Conservation (phyloP, 805 yeast species). For the Cyberlindnera maclurae region DNA sequence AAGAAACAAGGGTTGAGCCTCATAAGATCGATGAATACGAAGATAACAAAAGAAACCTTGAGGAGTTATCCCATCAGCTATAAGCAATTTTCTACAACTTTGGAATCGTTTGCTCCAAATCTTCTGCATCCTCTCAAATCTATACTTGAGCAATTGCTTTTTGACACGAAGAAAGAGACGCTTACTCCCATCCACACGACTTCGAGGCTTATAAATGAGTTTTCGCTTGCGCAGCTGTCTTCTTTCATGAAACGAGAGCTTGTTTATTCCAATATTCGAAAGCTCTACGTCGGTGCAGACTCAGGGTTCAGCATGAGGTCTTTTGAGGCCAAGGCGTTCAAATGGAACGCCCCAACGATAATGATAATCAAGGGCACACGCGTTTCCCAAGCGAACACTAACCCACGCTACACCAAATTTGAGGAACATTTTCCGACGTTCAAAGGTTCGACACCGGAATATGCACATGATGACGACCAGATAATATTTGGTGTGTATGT, state of each 20-base stretch:
- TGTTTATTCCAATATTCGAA: conserved; percentile 42
- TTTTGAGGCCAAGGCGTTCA: conserved; percentile 58
- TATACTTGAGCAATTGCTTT: conserved; percentile 37
- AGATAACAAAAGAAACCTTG: conserved; percentile 24
- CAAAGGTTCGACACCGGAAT: conserved; percentile 18
- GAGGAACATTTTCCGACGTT: conserved; percentile 40
- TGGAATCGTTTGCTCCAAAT: conserved; percentile 33
- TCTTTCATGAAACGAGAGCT: conserved; percentile 33
- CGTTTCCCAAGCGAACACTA: conserved; percentile 23
- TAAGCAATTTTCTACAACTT: conserved; percentile 27
- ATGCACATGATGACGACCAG: conserved; percentile 28
- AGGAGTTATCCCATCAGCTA: conserved; percentile 20
- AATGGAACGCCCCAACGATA: conserved; percentile 86
- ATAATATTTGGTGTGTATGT: conserved; percentile 61
- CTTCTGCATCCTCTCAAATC: conserved; percentile 37
- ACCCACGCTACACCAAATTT: conserved; percentile 45
- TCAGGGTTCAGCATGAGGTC: conserved; percentile 87
- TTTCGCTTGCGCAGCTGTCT: conserved; percentile 34
- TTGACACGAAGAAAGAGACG: conserved; percentile 3
- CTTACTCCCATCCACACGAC: conserved; percentile 9
- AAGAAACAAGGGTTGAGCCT: conserved; percentile 37
- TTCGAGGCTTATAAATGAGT: conserved; percentile 35
- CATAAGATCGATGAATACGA: conserved; percentile 41
- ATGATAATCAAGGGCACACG: conserved; percentile 56
- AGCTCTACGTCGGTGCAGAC: conserved; percentile 65